phyloP scores from a whole-genome alignment of 2,329 filamentous ascomycete species.

The Raffaelea ambrosiae region DNA sequence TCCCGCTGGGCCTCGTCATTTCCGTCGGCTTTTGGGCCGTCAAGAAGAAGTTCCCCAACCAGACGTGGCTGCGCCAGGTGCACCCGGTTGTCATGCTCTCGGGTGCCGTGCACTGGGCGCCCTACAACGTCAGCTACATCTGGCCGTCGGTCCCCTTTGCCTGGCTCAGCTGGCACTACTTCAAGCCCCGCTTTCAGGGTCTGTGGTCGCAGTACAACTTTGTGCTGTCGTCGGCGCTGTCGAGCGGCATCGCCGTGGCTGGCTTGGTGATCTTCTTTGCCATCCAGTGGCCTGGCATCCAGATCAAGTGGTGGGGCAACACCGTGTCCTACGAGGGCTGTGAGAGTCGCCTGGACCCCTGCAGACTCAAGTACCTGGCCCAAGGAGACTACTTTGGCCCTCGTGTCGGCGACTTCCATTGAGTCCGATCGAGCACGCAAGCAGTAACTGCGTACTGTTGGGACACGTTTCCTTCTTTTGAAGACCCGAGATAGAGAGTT shows the following conservation, averaged over 20 bases:
- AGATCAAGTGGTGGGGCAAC: slow-evolving; percentile 10
- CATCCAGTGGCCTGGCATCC: slow-evolving; percentile 6
- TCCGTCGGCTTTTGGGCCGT: slow-evolving; percentile 5
- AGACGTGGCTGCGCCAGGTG: slow-evolving; percentile 2
- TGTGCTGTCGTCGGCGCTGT: slow-evolving; percentile 22
- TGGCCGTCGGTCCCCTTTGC: slow-evolving; percentile 8
- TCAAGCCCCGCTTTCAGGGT: slow-evolving; percentile 16
- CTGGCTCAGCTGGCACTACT: slow-evolving; percentile 15
- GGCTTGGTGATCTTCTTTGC: slow-evolving; percentile 17
- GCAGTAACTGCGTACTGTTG: no score
- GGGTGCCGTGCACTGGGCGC: slow-evolving; percentile 8
- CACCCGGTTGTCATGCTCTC: slow-evolving; percentile 9
- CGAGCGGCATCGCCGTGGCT: slow-evolving; percentile 21
- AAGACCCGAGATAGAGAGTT: no score
- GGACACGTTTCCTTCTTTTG: no score
- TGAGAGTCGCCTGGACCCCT: not conserved
- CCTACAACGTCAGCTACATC: slow-evolving; percentile 12
- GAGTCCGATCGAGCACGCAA: no score
- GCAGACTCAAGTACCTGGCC: not conserved
- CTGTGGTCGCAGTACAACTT: slow-evolving; percentile 25
- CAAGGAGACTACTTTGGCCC: slow-evolving; percentile 9
- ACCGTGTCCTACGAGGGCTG: not conserved
- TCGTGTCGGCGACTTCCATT: no score
- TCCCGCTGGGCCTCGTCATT: slow-evolving; percentile 8
- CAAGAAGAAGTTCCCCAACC: not conserved